A percentile compares a stretch with the other conserved stretches of the same genome.
These are phyloP conservation scores for Penicillium argentinense DNA, from an alignment of 495 filamentous ascomycete genomes.

Conservation along the genomic window DNA sequence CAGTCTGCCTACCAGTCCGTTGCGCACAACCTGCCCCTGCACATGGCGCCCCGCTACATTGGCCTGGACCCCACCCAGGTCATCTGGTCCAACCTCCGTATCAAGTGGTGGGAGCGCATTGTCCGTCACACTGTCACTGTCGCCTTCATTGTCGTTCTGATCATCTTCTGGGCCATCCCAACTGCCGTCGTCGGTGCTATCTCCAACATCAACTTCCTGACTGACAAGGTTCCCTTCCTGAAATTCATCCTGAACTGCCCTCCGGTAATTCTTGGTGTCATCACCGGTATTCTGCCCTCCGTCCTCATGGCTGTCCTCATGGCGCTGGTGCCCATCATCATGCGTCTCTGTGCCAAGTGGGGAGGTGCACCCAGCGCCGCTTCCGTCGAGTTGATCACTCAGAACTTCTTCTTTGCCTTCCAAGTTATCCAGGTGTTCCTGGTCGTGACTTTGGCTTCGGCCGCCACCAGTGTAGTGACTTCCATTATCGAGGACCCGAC, in stretches of 20 bases:
- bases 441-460: slow-evolving; percentile 75
- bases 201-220: slow-evolving; percentile 78
- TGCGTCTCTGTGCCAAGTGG: slow-evolving; percentile 68
- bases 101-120: slow-evolving; percentile 85
- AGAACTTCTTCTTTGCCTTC: slow-evolving; percentile 93
- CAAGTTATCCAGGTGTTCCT: slow-evolving; percentile 96
- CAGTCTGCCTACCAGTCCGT: slow-evolving; percentile 81
- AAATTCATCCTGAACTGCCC: slow-evolving; percentile 75
- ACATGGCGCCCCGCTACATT: slow-evolving; percentile 90
- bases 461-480: slow-evolving; percentile 55
- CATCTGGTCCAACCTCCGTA: slow-evolving; percentile 83
- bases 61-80: slow-evolving; percentile 83
- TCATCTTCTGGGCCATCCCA: slow-evolving; percentile 92
- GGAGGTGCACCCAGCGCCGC: slow-evolving; percentile 76
- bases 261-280: slow-evolving; percentile 67
- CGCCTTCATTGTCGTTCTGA: slow-evolving; percentile 70
- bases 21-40: slow-evolving; percentile 83
- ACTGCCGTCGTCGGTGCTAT: slow-evolving; percentile 82
- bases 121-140: slow-evolving; percentile 68
- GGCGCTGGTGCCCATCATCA: slow-evolving; percentile 83
- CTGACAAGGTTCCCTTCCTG: slow-evolving; percentile 61
- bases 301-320: slow-evolving; percentile 83
- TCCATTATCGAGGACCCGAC: slow-evolving; percentile 64
- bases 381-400: slow-evolving; percentile 78
- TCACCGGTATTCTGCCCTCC: slow-evolving; percentile 81